phyloP scores from a whole-genome alignment of 73 alveolate genomes.

The Tetrahymena thermophila region DNA sequence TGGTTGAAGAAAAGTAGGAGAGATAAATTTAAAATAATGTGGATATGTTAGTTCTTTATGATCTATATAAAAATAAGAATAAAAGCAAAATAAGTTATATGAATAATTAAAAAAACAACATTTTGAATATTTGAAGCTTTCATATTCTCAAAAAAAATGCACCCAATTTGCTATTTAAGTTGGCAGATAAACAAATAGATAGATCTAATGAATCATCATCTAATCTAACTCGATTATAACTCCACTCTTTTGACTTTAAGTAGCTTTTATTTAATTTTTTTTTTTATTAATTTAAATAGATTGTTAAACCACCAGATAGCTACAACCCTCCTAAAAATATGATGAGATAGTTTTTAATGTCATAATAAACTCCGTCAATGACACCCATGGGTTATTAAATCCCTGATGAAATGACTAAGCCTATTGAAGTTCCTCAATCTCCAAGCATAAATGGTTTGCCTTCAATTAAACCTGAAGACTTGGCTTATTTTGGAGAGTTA shows the following conservation, averaged over 20 bases:
- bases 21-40: neutral
- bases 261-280: neutral
- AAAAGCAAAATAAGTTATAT: no score
- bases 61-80: no score
- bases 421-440: constrained; percentile 35
- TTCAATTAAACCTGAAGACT: constrained; percentile 70
- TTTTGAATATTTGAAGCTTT: no score
- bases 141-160: no score
- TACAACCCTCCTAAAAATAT: constrained; percentile 31
- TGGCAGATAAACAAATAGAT: neutral
- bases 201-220: neutral
- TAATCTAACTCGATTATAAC: neutral
- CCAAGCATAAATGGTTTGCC: constrained; percentile 38
- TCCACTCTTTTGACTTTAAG: neutral
- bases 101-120: no score
- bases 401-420: constrained; percentile 33
- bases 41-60: neutral
- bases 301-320: constrained; percentile 28
- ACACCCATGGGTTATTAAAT: constrained; percentile 34
- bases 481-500: constrained; percentile 54
- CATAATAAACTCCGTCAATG: neutral
- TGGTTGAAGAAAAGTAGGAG: neutral
- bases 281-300: neutral
- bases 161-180: no score
- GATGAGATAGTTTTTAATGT: neutral